These are phyloP conservation scores for Chimonanthus salicifolius DNA, from an alignment of 164 flowering plant genomes.

Conservation along the genomic window DNA sequence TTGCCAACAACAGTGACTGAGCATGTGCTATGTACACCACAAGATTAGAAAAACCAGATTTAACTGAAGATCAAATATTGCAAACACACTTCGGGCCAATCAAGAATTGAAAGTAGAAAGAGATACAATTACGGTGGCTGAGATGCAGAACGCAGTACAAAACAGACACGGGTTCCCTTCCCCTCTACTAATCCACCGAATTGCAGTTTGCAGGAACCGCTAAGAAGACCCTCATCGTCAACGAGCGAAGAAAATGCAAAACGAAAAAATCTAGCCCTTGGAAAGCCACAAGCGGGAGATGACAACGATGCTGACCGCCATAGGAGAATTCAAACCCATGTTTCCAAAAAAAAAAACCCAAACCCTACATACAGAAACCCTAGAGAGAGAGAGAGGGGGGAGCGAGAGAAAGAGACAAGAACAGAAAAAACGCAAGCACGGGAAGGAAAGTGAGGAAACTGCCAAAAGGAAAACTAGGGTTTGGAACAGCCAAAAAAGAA, in stretches of 20 bases:
- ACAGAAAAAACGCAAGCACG: background rate
- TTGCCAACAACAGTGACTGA: background rate
- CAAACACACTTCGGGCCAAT: background rate
- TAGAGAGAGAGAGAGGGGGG: background rate
- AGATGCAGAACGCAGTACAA: background rate
- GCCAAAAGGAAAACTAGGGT: conserved; percentile 24
- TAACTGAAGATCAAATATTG: background rate
- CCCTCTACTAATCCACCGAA: conserved; percentile 34
- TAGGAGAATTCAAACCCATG: conserved; percentile 12
- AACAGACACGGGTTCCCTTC: background rate
- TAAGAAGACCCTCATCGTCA: conserved; percentile 39
- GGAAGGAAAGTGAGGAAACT: background rate
- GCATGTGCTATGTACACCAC: conserved; percentile 13
- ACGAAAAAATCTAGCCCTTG: background rate
- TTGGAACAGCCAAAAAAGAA: conserved; percentile 5
- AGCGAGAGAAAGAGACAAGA: background rate
- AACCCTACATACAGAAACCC: conserved; percentile 11
- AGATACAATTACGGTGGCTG: no score
- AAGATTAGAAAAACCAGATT: background rate
- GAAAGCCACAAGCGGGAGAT: background rate
- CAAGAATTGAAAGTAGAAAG: no score
- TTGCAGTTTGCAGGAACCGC: conserved; percentile 19
- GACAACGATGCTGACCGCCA: conserved; percentile 3
- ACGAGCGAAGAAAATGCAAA: background rate
- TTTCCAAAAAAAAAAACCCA: conserved; percentile 6